phyloP scores from a whole-genome alignment of 352 stramenopile species.

The Elongisporangium prolatum region DNA sequence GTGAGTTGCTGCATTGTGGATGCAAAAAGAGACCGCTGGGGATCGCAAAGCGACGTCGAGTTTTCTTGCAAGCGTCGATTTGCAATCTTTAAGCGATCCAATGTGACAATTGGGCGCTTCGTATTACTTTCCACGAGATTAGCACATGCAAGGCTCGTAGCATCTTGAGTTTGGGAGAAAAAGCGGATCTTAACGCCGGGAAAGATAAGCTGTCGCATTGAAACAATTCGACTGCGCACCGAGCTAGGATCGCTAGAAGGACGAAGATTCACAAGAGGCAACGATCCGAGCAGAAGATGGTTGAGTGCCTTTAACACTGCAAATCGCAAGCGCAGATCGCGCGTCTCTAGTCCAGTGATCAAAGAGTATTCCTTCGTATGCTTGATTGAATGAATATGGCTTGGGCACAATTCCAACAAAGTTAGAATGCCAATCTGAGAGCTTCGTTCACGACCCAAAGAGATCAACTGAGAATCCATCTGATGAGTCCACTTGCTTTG shows the following conservation, averaged over 20 bases:
- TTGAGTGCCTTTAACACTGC: slow-evolving; percentile 58
- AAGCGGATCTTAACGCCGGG: slow-evolving; percentile 73
- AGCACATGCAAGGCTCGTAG: slow-evolving; percentile 50
- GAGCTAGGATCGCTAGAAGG: slow-evolving; percentile 43
- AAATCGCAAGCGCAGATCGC: slow-evolving; percentile 59
- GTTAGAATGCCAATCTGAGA: slow-evolving; percentile 49
- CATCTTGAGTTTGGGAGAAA: slow-evolving; percentile 64
- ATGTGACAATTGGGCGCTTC: slow-evolving; percentile 63
- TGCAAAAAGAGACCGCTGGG: slow-evolving; percentile 66
- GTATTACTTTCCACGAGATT: slow-evolving; percentile 32
- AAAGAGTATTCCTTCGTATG: slow-evolving; percentile 28
- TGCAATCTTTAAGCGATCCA: slow-evolving; percentile 58
- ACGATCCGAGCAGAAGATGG: slow-evolving; percentile 33
- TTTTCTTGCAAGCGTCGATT: slow-evolving; percentile 14
- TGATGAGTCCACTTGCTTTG: slow-evolving; percentile 65
- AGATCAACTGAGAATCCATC: slow-evolving; percentile 74
- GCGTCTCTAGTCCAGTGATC: slow-evolving; percentile 37
- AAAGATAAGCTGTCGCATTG: slow-evolving; percentile 65
- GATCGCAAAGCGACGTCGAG: slow-evolving; percentile 27
- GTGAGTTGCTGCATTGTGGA: slow-evolving; percentile 54
- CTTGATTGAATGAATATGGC: slow-evolving; percentile 32
- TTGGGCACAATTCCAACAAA: slow-evolving; percentile 58
- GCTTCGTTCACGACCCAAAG: slow-evolving; percentile 33
- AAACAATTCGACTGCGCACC: slow-evolving; percentile 42
- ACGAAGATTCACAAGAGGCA: slow-evolving; percentile 66